Base-by-base conservation (phyloP, 805 yeast genomes). In the Wickerhamiella sergipiensis region DNA sequence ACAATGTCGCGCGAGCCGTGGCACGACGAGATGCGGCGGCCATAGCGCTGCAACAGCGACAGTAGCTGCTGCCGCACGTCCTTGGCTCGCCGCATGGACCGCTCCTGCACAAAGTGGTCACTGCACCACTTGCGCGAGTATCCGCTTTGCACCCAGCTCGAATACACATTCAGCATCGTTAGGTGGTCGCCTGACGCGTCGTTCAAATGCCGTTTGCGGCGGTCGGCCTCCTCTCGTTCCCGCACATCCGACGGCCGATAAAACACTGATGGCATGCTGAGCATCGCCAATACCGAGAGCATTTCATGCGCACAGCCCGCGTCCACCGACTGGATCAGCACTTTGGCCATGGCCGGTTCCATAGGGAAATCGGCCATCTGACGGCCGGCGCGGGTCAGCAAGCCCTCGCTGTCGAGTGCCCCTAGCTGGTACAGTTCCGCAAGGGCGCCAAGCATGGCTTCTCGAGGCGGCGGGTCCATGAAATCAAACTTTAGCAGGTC, bases 321-420 rank as follows among this genome's bases (percentile, higher is more conserved):
- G 13, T 72, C 72, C 0, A 76, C 77, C 47, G 95, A 80, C 1
- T 79, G 69, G 12, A 90, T 64, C 31, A 92, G 63, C 6, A 81
- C 79, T 62, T 85, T 86, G 7, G 96, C 81, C 59, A 88, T 73
- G 73, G 85, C 85, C 3, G 97, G 97, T 57, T 87, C 95, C 55
- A 89, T 76, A 0, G 98, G 98, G 58, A 89, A 85, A 52, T 82
- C 87, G 1, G 95, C 83, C 96, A 92, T 89, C 54, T 78, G 77
- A 43, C 83, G 67, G 0, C 98, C 99, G 1, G 80, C 61, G 46
- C 76, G 71, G 0, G 97, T 90, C 40, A 92, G 68, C 48, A 77
- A 73, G 0, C 97, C 98, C 51, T 75, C 75, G 9, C 44, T 9
- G 56, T 85, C 88, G 50, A 92, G 67, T 0, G 97, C 97, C 0